Percentiles rank a stretch among this genome's conserved stretches.
Conservation (phyloP, 441 rosid genomes). For the Biscutella laevigata region DNA sequence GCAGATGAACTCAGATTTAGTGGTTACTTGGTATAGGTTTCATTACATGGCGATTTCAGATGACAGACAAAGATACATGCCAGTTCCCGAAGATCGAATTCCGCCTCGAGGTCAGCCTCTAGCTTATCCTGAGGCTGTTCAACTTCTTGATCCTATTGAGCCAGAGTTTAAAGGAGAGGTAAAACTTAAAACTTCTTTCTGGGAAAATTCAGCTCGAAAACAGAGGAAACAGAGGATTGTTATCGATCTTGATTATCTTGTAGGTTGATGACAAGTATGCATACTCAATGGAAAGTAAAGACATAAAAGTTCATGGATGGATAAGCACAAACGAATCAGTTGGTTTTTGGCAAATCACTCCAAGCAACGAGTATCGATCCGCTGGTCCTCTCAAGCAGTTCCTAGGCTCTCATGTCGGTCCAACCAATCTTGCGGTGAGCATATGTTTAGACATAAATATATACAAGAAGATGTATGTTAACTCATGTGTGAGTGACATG, state of each 20-base stretch:
- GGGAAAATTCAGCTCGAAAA: background rate
- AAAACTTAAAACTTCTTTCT: background rate
- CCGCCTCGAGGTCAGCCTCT: constrained; percentile 41
- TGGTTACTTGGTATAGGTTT: constrained; percentile 41
- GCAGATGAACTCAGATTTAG: too few relatives aligned
- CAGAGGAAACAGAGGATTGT: constrained; percentile 14
- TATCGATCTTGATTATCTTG: background rate
- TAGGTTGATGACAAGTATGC: constrained; percentile 72
- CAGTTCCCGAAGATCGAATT: constrained; percentile 47
- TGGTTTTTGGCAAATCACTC: constrained; percentile 68
- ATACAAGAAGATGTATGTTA: background rate
- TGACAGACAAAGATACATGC: constrained; percentile 59
- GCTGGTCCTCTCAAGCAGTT: constrained; percentile 62
- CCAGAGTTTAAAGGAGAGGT: constrained; percentile 63
- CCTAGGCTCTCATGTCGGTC: constrained; percentile 64
- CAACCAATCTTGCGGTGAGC: constrained; percentile 51
- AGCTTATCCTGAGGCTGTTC: constrained; percentile 64
- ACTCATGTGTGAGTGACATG: constrained; percentile 1
- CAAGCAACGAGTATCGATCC: constrained; percentile 56
- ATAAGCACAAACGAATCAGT: constrained; percentile 40
- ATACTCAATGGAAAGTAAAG: constrained; percentile 50
- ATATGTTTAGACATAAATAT: background rate
- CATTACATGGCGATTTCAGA: constrained; percentile 62
- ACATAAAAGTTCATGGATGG: constrained; percentile 57
- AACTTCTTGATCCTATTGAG: constrained; percentile 47